Percentiles rank a stretch among this genome's conserved stretches.
Evolutionary conservation across 148 eudicot genomes (phyloP).

Genomic region (Vaccinium vitisidaea): DNA sequence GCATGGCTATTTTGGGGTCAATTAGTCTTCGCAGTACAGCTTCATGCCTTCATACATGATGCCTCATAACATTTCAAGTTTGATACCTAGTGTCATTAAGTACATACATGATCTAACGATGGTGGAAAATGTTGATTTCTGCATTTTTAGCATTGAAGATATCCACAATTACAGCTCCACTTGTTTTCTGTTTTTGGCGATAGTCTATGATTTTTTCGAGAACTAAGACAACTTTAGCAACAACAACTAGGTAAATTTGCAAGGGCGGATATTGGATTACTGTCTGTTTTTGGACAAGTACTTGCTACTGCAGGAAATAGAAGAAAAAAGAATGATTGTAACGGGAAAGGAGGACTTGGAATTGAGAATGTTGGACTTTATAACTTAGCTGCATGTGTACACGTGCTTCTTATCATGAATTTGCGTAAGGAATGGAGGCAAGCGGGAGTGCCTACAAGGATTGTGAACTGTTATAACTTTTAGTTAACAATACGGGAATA

Average conservation of each 20-base stretch:
- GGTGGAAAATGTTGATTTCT: not conserved
- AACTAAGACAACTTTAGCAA: not conserved
- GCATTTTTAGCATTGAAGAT: not conserved
- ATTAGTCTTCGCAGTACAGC: not conserved
- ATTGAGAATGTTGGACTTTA: not conserved
- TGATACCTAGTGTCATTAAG: not conserved
- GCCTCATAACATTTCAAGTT: not conserved
- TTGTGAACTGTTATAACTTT: not conserved
- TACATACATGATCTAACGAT: not conserved
- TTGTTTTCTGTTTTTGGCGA: not conserved
- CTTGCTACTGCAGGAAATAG: not conserved
- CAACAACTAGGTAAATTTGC: not conserved
- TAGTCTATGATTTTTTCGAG: not conserved
- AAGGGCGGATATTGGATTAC: not conserved
- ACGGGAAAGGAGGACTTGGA: not conserved
- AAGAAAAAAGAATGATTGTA: not conserved
- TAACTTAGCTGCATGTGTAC: too few relatives aligned
- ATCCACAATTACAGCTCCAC: not conserved
- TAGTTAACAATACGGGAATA: too few relatives aligned
- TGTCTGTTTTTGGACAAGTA: not conserved
- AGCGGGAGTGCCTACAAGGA: not conserved
- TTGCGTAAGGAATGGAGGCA: not conserved
- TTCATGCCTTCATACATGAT: not conserved
- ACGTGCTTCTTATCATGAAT: too few relatives aligned
- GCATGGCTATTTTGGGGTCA: not conserved